Evolutionary conservation across 176 grass and related monocot species (phyloP), one percentile per base, ranked within the genome.

Genomic region (Eremochloa ophiuroides): DNA sequence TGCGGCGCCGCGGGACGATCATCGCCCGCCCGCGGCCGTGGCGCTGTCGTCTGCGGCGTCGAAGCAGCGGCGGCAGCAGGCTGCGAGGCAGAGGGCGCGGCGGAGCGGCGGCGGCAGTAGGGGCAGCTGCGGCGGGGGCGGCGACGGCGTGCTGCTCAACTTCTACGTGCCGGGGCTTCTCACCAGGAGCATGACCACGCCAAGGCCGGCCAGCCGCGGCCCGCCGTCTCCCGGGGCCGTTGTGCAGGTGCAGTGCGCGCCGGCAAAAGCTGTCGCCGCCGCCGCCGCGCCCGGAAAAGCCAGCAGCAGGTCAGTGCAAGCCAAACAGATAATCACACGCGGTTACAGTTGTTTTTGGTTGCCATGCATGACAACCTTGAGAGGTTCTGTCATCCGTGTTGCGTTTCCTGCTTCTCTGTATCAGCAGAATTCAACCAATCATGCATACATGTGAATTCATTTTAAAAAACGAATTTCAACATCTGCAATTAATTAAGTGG

Each of bases 111-210:
- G 67, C 13, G 4, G 84, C 37, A 4, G 83, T 37, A 51, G 84
- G 43, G 73, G 81, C 0, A 85, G 86, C 79, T 76, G 80, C 40
- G 68, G 87, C 2, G 80, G 90, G 1, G 4, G 79, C 62, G 71
- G 75, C 2, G 81, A 89, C 76, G 91, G 91, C 81, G 91, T 93
- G 66, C 84, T 93, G 56, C 91, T 93, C 76, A 89, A 93, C 87
- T 85, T 93, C 84, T 93, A 93, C 84, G 70, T 93, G 34, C 91
- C 90, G 9, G 77, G 87, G 2, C 69, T 83, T 35, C 84, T 93
- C 65, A 73, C 73, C 6, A 27, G 91, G 78, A 87, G 91, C 87
- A 83, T 89, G 63, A 93, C 91, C 71, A 43, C 84, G 43, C 66
- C 91, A 55, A 72, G 81, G 33, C 42, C n/a, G n/a, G n/a, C 26